phyloP scores from a whole-genome alignment of 2,329 filamentous ascomycete genomes.

The Colletotrichum lentis region DNA sequence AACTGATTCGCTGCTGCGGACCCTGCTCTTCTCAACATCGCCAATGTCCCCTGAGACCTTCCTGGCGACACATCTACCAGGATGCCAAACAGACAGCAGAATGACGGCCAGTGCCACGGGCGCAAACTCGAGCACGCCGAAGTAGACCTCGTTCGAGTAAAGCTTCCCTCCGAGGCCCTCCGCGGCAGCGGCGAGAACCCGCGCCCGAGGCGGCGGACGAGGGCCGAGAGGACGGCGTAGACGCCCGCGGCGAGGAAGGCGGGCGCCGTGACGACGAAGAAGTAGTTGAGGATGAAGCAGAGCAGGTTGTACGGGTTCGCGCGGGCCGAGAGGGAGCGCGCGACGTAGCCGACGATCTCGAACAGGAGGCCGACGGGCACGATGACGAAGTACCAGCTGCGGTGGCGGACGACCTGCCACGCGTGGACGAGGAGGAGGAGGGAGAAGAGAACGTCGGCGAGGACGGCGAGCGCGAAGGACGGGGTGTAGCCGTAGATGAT shows the following conservation, averaged over 20 bases:
- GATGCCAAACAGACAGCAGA: slow-evolving; percentile 56
- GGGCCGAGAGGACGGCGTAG: slow-evolving; percentile 61
- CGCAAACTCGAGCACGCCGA: slow-evolving; percentile 63
- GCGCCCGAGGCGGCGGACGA: slow-evolving; percentile 57
- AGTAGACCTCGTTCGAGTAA: slow-evolving; percentile 60
- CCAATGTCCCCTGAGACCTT: not conserved
- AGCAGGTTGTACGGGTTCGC: slow-evolving; percentile 61
- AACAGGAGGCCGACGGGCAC: slow-evolving; percentile 55
- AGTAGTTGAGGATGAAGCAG: slow-evolving; percentile 67
- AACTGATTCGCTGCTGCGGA: not conserved
- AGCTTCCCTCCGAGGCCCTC: slow-evolving; percentile 57
- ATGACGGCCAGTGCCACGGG: slow-evolving; percentile 60
- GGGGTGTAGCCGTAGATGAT: slow-evolving; percentile 62
- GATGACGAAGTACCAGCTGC: slow-evolving; percentile 58
- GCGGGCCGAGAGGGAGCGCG: slow-evolving; percentile 57
- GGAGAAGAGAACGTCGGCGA: slow-evolving; percentile 55
- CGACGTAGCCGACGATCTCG: slow-evolving; percentile 60
- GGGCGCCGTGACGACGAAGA: slow-evolving; percentile 67
- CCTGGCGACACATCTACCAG: slow-evolving; percentile 48
- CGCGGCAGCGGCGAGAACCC: slow-evolving; percentile 54
- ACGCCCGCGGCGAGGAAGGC: slow-evolving; percentile 65
- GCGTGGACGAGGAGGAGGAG: slow-evolving; percentile 52
- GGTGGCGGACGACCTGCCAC: slow-evolving; percentile 48
- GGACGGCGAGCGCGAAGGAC: slow-evolving; percentile 53
- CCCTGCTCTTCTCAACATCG: slow-evolving; percentile 11